These are phyloP conservation scores for Ogataea saltuana DNA, from an alignment of 805 yeast genomes.

Conservation along the genomic window DNA sequence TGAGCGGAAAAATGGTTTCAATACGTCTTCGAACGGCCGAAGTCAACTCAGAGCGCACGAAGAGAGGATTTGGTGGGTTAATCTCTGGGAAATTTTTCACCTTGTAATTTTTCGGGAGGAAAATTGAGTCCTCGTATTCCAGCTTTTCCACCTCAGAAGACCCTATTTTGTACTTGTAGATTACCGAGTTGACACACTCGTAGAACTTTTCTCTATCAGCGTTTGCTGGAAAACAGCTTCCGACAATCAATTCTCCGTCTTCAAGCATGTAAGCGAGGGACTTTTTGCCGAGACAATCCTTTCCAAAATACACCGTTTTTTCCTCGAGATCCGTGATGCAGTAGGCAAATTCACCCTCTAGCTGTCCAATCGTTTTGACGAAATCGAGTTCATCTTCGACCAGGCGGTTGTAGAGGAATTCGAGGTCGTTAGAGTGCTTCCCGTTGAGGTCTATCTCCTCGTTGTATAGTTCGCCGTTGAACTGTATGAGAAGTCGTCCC, in stretches of 20 bases:
- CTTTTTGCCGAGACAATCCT: conserved; percentile 81
- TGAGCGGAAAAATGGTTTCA: conserved; percentile 58
- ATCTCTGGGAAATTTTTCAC: conserved; percentile 11
- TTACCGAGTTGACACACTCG: conserved; percentile 58
- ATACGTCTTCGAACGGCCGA: conserved; percentile 51
- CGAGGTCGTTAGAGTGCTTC: conserved; percentile 58
- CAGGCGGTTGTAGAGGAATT: conserved; percentile 45
- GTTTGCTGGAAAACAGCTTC: conserved; percentile 44
- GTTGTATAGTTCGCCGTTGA: conserved; percentile 89
- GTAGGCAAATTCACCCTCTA: conserved; percentile 86
- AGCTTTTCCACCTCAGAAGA: conserved; percentile 21
- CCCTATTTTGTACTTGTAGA: conserved; percentile 45
- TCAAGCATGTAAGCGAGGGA: conserved; percentile 55
- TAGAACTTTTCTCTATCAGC: conserved; percentile 36
- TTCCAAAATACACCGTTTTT: conserved; percentile 65
- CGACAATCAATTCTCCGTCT: conserved; percentile 42
- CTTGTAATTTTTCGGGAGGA: conserved; percentile 21
- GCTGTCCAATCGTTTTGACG: conserved; percentile 38
- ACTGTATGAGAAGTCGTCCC: conserved; percentile 55
- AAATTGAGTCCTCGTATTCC: conserved; percentile 13
- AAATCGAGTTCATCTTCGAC: conserved; percentile 37
- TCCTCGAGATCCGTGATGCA: conserved; percentile 46
- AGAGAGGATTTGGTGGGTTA: background rate
- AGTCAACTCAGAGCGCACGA: conserved; percentile 33
- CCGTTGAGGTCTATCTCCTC: conserved; percentile 41